Evolutionary conservation across 495 filamentous ascomycete genomes (phyloP).

Genomic region (Chaetomidium leptoderma): DNA sequence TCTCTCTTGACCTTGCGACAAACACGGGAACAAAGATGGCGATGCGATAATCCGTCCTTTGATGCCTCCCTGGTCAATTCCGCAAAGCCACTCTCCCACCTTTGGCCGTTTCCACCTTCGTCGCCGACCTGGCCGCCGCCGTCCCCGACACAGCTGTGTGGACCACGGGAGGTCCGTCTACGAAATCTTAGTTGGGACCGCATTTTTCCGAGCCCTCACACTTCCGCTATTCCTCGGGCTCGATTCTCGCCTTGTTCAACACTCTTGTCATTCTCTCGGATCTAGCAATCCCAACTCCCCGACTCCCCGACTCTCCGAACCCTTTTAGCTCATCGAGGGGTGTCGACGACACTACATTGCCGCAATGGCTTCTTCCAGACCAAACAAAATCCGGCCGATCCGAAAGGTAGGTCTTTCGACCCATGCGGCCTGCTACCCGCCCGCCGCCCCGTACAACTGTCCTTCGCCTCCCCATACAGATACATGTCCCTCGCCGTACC

Average conservation of each 20-base stretch:
- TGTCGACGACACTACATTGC: neutral
- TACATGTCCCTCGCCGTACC: no score
- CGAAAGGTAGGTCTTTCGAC: conserved; percentile 19
- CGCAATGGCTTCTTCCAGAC: conserved; percentile 26
- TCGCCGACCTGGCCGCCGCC: neutral
- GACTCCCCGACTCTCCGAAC: neutral
- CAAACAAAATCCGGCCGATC: conserved; percentile 27
- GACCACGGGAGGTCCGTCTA: neutral
- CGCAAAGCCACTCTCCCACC: neutral
- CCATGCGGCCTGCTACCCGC: neutral
- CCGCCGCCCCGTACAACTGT: neutral
- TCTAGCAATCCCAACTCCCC: neutral
- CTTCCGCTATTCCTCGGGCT: neutral
- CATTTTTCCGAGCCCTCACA: neutral
- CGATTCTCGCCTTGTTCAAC: neutral
- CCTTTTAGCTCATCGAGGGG: neutral
- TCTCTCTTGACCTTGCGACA: neutral
- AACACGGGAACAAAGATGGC: conserved; percentile 10
- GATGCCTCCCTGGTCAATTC: neutral
- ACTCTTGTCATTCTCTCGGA: neutral
- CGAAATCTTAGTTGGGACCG: no score
- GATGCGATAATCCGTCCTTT: neutral
- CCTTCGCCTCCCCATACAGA: no score
- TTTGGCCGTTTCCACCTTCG: neutral
- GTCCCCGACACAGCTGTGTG: neutral